A percentile compares a stretch with the other conserved stretches of the same genome.
Conservation (phyloP, 768 basidiomycete species). For the Serendipita indica region DNA sequence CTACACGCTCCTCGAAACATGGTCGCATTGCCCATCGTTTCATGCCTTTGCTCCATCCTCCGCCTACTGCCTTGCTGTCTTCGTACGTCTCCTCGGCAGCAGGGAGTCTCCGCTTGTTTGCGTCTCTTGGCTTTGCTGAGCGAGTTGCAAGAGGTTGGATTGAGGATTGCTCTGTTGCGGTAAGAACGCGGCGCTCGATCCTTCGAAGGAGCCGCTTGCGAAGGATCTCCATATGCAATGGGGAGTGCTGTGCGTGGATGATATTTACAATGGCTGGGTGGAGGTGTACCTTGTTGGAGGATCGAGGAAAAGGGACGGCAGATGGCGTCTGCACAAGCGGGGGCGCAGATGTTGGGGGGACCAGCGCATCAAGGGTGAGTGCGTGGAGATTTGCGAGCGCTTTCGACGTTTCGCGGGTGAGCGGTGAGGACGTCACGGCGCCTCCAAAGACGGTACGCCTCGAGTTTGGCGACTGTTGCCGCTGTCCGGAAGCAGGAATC, state of each 20-base stretch:
- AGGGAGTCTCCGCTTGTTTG: conserved; percentile 1
- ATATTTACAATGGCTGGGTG: neutral
- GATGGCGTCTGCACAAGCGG: conserved; percentile 4
- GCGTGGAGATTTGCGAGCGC: conserved; percentile 6
- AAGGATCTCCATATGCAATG: conserved; percentile 1
- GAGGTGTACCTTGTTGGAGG: neutral
- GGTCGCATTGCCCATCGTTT: conserved; percentile 56
- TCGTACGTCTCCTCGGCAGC: conserved; percentile 9
- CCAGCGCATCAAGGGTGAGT: conserved; percentile 2
- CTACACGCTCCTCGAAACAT: conserved; percentile 59
- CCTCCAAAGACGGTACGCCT: conserved; percentile 2
- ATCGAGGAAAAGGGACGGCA: neutral
- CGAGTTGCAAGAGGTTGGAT: conserved; percentile 21
- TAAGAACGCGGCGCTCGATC: conserved; percentile 26
- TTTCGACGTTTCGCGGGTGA: neutral
- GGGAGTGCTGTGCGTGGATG: neutral
- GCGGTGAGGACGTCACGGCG: neutral
- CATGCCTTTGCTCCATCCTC: conserved; percentile 37
- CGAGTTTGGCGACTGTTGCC: neutral
- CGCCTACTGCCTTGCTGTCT: conserved; percentile 11
- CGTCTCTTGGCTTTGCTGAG: conserved; percentile 1
- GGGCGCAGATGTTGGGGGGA: neutral
- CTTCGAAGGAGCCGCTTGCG: conserved; percentile 32
- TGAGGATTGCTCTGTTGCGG: conserved; percentile 28
- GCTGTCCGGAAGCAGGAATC: neutral